Evolutionary conservation across 192 early-diverging fungal genomes (phyloP), one percentile per base, ranked within the genome.

Genomic region (Dissophora ornata): DNA sequence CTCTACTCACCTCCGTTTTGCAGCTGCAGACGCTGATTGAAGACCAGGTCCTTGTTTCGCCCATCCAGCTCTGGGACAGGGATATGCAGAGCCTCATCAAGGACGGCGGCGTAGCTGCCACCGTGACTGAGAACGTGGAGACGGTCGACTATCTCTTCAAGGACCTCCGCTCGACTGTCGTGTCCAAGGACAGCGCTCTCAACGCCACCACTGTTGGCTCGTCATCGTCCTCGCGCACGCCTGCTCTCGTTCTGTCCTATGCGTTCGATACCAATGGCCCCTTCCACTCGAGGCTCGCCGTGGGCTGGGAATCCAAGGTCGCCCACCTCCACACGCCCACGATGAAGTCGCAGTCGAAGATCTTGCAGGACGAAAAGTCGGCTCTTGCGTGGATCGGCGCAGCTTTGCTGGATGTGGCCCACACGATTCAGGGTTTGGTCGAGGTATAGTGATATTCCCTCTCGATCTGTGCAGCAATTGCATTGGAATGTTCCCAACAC

Each of bases 361-460:
- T 79, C 28, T 44, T 70, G 28, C 45, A 62, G 25, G 57, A 75
- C 25, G 80, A 86, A 65, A 82, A 84, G 79, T 81, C 81, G 54
- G 63, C 84, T 12, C 50, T 89, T 51, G 81, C 82, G 13, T 89
- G 86, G 86, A 54, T 87, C 8, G 81, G 79, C 45, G 81, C 80
- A 9, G 71, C 85, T 26, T 50, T 81, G n/a, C 54, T 84, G 29
- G 89, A 89, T 73, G 67, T 92, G 42, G 54, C 84, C 34, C 57
- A 71, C 46, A 89, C 85, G 61, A 85, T 93, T 44, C 83, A 83
- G 57, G 90, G 86, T 51, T 77, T 93, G 18, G 84, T 94, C 10
- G 44, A 85, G 68, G 83, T 87, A 69, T 49, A 16, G 29, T 19
- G 21, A 26, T 40, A 11, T 18, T 54, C 6, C 33, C 32, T 54